Percentiles rank a stretch among this genome's conserved stretches.
These are phyloP conservation scores for Scedosporium aurantiacum DNA, from an alignment of 2,329 filamentous ascomycete species.

Conservation along the genomic window DNA sequence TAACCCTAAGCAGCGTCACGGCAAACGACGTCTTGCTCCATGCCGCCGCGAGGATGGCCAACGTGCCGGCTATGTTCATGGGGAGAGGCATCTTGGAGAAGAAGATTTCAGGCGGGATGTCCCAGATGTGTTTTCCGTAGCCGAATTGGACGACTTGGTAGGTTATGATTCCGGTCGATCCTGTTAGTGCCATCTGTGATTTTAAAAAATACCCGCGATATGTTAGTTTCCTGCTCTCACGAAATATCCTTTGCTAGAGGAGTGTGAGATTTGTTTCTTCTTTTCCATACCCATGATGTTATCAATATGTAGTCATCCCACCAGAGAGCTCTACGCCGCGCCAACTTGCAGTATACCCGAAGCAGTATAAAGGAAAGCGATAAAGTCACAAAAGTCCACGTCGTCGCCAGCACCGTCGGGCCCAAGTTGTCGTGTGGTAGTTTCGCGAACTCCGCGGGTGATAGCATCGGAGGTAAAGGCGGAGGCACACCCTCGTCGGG, in stretches of 20 bases:
- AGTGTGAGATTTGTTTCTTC: neutral
- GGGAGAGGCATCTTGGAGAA: slow-evolving; percentile 2
- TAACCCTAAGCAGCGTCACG: slow-evolving; percentile 18
- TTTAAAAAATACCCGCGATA: neutral
- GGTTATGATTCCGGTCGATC: neutral
- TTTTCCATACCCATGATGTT: slow-evolving; percentile 19
- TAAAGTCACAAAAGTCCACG: slow-evolving; percentile 9
- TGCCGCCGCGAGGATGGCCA: slow-evolving; percentile 6
- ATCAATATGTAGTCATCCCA: slow-evolving; percentile 26
- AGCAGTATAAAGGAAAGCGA: slow-evolving; percentile 14
- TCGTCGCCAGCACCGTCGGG: slow-evolving; percentile 1
- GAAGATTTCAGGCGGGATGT: slow-evolving; percentile 8
- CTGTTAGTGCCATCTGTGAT: slow-evolving; percentile 6
- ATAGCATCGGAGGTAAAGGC: neutral
- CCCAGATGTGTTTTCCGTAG: slow-evolving; percentile 12
- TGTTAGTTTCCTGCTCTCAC: too few relatives aligned
- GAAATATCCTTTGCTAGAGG: neutral
- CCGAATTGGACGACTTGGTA: slow-evolving; percentile 9
- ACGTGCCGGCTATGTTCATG: slow-evolving; percentile 1
- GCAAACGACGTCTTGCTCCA: slow-evolving; percentile 20
- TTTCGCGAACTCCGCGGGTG: neutral
- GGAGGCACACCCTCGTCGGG: neutral
- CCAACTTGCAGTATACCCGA: slow-evolving; percentile 25
- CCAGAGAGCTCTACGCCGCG: slow-evolving; percentile 23
- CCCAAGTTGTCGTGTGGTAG: slow-evolving; percentile 7